Conservation (phyloP, 768 basidiomycete species). For the Calocybe indica region DNA sequence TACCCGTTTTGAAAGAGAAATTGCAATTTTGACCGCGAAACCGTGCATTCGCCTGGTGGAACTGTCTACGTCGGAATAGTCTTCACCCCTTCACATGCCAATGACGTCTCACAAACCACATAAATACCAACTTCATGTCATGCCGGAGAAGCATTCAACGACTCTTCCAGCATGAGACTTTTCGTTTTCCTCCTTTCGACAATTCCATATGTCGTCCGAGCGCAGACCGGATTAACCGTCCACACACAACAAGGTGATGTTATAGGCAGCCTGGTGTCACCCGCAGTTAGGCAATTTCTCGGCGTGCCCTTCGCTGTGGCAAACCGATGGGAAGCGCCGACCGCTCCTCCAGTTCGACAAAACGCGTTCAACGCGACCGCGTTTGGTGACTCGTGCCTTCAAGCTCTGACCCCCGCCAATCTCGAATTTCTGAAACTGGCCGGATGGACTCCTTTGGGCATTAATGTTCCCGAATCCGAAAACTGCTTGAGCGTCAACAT, state of each 20-base stretch:
- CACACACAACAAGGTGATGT: constrained; percentile 25
- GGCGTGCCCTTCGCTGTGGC: constrained; percentile 29
- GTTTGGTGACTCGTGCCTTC: constrained; percentile 23
- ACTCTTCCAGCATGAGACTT: neutral
- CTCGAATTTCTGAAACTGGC: constrained; percentile 16
- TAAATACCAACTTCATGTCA: too few species aligned
- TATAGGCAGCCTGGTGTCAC: constrained; percentile 16
- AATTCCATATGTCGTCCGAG: neutral
- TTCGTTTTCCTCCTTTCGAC: neutral
- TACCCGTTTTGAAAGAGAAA: too few species aligned
- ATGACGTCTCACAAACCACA: too few species aligned
- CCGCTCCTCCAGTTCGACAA: constrained; percentile 12
- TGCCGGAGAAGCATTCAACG: too few species aligned
- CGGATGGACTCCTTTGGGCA: constrained; percentile 11
- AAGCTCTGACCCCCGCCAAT: constrained; percentile 12
- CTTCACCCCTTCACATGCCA: too few species aligned
- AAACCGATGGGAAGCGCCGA: constrained; percentile 25
- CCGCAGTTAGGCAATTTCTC: constrained; percentile 26
- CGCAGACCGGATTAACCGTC: constrained; percentile 14
- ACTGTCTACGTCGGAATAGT: too few species aligned
- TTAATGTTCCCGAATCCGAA: constrained; percentile 20
- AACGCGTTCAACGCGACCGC: constrained; percentile 14
- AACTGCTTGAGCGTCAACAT: constrained; percentile 26
- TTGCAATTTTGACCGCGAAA: too few species aligned
- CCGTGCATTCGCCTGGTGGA: too few species aligned